phyloP scores from a whole-genome alignment of 2,329 filamentous ascomycete species.

The Magnaporthales sp. region DNA sequence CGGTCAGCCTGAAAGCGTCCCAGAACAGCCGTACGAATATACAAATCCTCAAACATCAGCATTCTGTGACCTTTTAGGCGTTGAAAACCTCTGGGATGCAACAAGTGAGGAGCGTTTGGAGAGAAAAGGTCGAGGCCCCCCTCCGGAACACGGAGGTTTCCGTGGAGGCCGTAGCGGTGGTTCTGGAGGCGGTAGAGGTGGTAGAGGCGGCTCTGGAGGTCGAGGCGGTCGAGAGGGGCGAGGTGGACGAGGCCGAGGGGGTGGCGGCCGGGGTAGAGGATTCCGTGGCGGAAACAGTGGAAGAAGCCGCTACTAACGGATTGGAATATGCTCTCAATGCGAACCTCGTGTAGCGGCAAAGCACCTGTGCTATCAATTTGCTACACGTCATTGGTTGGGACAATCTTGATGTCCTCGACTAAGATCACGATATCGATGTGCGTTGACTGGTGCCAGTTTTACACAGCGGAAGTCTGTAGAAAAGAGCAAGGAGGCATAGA shows the following conservation, averaged over 20 bases:
- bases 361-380: background rate
- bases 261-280: conserved; percentile 17
- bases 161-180: conserved; percentile 19
- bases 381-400: background rate
- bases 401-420: background rate
- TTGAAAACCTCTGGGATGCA: conserved; percentile 68
- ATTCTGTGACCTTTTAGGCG: conserved; percentile 71
- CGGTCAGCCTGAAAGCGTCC: conserved; percentile 38
- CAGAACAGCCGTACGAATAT: conserved; percentile 68
- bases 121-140: conserved; percentile 50
- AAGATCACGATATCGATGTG: background rate
- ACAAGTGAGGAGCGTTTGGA: conserved; percentile 60
- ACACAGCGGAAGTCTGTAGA: background rate
- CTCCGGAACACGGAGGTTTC: conserved; percentile 23
- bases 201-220: conserved; percentile 26
- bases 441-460: background rate
- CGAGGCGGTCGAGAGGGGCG: conserved; percentile 28
- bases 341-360: background rate
- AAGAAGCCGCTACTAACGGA: conserved; percentile 2
- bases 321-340: background rate
- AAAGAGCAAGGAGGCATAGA: background rate
- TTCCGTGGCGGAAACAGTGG: conserved; percentile 10
- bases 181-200: conserved; percentile 21
- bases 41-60: conserved; percentile 77
- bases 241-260: conserved; percentile 23